Conservation (phyloP, 2,329 filamentous ascomycete species). For the Xylariaceae sp. region DNA sequence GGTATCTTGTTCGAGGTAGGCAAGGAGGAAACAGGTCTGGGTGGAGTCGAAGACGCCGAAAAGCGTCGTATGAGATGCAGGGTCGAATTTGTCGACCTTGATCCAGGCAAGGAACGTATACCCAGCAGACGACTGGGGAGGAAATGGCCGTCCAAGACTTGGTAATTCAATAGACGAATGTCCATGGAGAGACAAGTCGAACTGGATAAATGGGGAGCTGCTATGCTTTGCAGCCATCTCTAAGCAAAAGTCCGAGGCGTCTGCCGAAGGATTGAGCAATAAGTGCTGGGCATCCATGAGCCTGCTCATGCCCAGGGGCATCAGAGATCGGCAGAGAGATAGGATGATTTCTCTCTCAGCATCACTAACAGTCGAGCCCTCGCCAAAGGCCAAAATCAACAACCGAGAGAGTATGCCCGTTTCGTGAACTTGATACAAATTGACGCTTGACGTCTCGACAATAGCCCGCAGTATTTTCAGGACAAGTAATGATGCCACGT, state of each 20-base stretch:
- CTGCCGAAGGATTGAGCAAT: conserved; percentile 46
- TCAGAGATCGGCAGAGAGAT: conserved; percentile 62
- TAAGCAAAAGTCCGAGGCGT: conserved; percentile 64
- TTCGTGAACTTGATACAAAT: conserved; percentile 65
- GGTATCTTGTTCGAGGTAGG: conserved; percentile 90
- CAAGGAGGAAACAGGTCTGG: conserved; percentile 88
- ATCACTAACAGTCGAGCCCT: conserved; percentile 45
- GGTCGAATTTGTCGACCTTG: conserved; percentile 80
- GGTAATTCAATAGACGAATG: conserved; percentile 87
- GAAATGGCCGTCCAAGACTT: conserved; percentile 79
- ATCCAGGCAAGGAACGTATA: conserved; percentile 92
- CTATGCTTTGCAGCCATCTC: conserved; percentile 69
- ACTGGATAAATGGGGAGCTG: conserved; percentile 81
- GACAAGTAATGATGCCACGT: conserved; percentile 57
- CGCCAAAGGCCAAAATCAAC: conserved; percentile 55
- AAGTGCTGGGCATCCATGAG: conserved; percentile 82
- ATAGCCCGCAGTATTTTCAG: conserved; percentile 58
- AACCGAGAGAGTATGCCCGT: conserved; percentile 66
- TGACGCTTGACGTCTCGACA: conserved; percentile 59
- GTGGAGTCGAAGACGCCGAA: conserved; percentile 91
- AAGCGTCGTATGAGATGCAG: conserved; percentile 80
- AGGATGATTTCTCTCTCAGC: conserved; percentile 56
- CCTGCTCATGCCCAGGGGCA: conserved; percentile 69
- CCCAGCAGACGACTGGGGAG: conserved; percentile 70
- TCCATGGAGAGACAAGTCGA: conserved; percentile 83